Evolutionary conservation across 306 rosid genomes (phyloP).

Genomic region (Cotoneaster glaucophyllus): DNA sequence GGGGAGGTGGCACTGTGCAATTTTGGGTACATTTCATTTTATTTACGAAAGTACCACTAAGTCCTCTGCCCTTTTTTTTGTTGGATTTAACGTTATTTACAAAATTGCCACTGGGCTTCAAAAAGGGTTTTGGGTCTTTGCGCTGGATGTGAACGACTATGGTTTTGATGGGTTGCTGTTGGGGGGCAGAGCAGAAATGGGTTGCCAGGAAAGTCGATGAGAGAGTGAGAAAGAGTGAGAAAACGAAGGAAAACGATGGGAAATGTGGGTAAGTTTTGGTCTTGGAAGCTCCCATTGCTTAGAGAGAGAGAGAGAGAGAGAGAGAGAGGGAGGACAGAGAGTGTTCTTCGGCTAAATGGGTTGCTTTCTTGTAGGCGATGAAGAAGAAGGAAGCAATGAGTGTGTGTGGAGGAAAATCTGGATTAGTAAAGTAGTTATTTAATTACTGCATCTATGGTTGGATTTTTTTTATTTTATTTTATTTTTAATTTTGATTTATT

Average conservation of each 20-base stretch:
- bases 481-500: no score
- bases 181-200: constrained; percentile 21
- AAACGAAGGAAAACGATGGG: constrained; percentile 25
- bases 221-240: constrained; percentile 37
- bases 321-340: background rate
- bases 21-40: no score
- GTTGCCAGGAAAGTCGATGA: constrained; percentile 31
- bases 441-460: background rate
- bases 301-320: background rate
- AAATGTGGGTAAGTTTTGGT: background rate
- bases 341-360: constrained; percentile 16
- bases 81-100: no score
- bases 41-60: no score
- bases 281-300: constrained; percentile 14
- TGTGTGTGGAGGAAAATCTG: constrained; percentile 1
- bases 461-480: background rate
- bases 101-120: no score
- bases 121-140: no score
- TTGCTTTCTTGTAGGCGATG: background rate
- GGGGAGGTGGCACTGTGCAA: no score
- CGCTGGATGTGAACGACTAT: constrained; percentile 40
- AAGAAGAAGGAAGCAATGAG: background rate
- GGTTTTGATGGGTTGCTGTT: constrained; percentile 65
- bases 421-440: background rate
- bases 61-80: no score